Evolutionary conservation across 2,329 filamentous ascomycete genomes (phyloP), one percentile per base, ranked within the genome.

Genomic region (Ophiostoma himal-ulmi): DNA sequence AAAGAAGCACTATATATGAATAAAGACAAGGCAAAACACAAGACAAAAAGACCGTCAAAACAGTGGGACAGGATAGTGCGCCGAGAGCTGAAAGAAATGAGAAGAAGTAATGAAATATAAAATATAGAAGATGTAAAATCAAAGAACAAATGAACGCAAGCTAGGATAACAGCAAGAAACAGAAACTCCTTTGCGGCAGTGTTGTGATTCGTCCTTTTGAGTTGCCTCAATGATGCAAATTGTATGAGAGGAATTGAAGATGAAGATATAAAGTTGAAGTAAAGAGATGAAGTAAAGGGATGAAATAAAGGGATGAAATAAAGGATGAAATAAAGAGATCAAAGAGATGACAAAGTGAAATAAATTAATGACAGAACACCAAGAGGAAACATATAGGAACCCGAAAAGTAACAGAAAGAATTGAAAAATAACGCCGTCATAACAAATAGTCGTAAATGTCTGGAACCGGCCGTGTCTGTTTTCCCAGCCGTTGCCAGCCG

Each of bases 201-300:
- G 57, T 34, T 62, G 57, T 62, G n/a, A 17, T 57, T 57, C 22
- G 44, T 54, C 62, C 60, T 68, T 57, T 71, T 71, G 70, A 70
- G 70, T 71, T 70, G 70, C 70, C 70, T 54, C 70, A 71, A 71
- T 68, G 48, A 69, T 71, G 48, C 62, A 69, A 67, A 44, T 26
- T 69, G 34, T 69, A 71, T 60, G 26, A 34, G 13, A 62, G 26
- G 13, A 62, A 57, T 26, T n/a, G 52, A 57, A 57, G n/a, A 26
- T 26, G 52, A 26, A 14, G n/a, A 54, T n/a, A 11, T 14, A 0
- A 26, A 20, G 48, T 22, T 14, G 20, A 11, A 5, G 26, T 14
- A 30, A 60, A 62, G 26, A 30, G 30, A 60, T 7, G 26, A 60
- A 62, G 20, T 6, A 34, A 34, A 17, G 20, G 5, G 20, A 60